Evolutionary conservation across 2,329 filamentous ascomycete species (phyloP).

Genomic region (Aaosphaeria pasadenensis): DNA sequence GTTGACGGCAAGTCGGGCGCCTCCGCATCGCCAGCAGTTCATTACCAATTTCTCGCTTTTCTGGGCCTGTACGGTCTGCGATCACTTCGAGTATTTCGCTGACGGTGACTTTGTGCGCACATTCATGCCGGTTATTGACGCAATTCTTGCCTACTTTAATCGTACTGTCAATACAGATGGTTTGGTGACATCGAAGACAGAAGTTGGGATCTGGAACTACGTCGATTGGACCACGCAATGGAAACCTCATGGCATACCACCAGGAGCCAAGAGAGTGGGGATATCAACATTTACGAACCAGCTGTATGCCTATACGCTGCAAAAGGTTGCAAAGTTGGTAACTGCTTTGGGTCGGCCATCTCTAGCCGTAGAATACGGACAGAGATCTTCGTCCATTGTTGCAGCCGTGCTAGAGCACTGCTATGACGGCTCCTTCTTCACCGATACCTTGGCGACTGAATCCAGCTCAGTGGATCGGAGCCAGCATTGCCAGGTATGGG

Average conservation of each 20-base stretch:
- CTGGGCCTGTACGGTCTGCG: conserved; percentile 37
- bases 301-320: conserved; percentile 2
- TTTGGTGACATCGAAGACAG: neutral
- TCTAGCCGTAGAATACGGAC: neutral
- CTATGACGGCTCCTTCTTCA: conserved; percentile 23
- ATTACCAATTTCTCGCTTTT: conserved; percentile 32
- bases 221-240: conserved; percentile 1
- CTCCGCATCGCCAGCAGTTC: conserved; percentile 23
- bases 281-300: conserved; percentile 1
- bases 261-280: neutral
- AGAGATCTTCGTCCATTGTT: conserved; percentile 13
- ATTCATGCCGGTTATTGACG: neutral
- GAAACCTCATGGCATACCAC: conserved; percentile 2
- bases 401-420: conserved; percentile 29
- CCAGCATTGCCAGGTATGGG: conserved; percentile 40
- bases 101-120: conserved; percentile 19
- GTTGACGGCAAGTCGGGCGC: conserved; percentile 35
- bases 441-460: conserved; percentile 31
- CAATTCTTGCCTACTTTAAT: neutral
- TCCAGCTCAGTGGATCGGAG: conserved; percentile 25
- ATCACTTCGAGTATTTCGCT: conserved; percentile 38
- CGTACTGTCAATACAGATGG: neutral
- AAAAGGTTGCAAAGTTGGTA: conserved; percentile 22
- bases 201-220: conserved; percentile 17
- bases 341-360: neutral